phyloP scores from a whole-genome alignment of 2,329 filamentous ascomycete genomes.

The Boeremia lycopersici region DNA sequence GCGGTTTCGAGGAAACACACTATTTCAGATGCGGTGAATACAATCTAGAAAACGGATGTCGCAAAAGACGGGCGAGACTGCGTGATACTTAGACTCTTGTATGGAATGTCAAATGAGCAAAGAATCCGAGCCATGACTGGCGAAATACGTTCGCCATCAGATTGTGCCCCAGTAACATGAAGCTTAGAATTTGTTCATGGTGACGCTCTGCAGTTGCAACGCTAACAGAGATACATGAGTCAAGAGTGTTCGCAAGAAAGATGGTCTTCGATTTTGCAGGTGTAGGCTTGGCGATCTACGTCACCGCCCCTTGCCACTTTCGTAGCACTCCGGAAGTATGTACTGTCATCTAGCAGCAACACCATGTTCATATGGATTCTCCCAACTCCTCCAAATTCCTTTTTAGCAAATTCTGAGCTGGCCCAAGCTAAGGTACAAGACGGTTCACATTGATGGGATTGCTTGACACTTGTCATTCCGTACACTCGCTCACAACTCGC shows the following conservation, averaged over 20 bases:
- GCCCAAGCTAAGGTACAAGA: too few species aligned
- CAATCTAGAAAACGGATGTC: conserved; percentile 3
- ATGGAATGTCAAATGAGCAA: background rate
- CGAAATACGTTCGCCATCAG: background rate
- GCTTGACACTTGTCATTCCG: too few species aligned
- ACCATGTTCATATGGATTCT: too few species aligned
- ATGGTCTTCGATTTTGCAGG: background rate
- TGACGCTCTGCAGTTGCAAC: background rate
- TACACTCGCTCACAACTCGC: too few species aligned
- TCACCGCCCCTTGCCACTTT: background rate
- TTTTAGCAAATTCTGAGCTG: too few species aligned
- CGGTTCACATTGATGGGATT: too few species aligned
- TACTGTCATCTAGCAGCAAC: too few species aligned
- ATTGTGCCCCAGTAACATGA: background rate
- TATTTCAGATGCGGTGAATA: background rate
- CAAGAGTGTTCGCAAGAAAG: too few species aligned
- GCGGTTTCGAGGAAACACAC: background rate
- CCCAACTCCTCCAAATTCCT: too few species aligned
- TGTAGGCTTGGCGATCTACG: background rate
- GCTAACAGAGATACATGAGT: background rate
- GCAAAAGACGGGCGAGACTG: conserved; percentile 12
- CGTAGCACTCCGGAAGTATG: too few species aligned
- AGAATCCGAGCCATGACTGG: background rate
- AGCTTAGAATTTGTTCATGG: background rate
- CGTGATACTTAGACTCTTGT: conserved; percentile 10